Evolutionary conservation across 768 basidiomycete species (phyloP).

Genomic region (Serendipita vermifera): DNA sequence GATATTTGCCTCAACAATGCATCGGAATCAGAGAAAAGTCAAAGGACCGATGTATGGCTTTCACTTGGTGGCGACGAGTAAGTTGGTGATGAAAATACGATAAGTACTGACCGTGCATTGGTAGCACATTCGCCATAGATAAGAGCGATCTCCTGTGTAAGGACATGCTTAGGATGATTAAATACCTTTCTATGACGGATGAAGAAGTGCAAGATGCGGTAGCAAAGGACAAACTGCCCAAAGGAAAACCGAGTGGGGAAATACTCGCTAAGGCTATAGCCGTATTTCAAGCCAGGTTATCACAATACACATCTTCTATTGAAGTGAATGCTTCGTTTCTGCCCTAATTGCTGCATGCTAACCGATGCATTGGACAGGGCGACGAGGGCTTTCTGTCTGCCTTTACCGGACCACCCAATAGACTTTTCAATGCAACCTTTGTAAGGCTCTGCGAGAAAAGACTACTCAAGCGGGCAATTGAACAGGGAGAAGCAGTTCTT

Average conservation of each 20-base stretch:
- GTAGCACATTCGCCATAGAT: constrained; percentile 45
- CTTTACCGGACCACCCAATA: constrained; percentile 29
- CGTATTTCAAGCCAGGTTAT: constrained; percentile 39
- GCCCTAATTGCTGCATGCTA: neutral
- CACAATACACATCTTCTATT: constrained; percentile 43
- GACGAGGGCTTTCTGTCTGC: constrained; percentile 33
- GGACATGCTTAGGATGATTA: constrained; percentile 49
- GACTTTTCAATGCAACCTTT: constrained; percentile 41
- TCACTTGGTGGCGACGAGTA: constrained; percentile 86
- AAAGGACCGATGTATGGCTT: constrained; percentile 86
- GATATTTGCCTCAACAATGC: constrained; percentile 23
- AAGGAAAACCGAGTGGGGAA: constrained; percentile 42
- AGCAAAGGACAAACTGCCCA: constrained; percentile 59
- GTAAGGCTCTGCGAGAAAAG: constrained; percentile 74
- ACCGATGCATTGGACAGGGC: constrained; percentile 29
- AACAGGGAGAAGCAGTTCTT: constrained; percentile 12
- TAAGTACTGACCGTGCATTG: neutral
- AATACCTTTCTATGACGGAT: constrained; percentile 43
- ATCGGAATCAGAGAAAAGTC: constrained; percentile 20
- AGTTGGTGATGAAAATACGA: constrained; percentile 9
- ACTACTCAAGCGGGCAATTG: constrained; percentile 33
- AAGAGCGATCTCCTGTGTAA: constrained; percentile 39
- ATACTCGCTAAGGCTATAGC: constrained; percentile 36
- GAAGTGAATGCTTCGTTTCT: constrained; percentile 34
- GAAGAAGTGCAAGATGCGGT: constrained; percentile 48